Percentiles rank a stretch among this genome's conserved stretches.
phyloP scores from a whole-genome alignment of 352 stramenopile genomes.

The Globisporangium barbulae region DNA sequence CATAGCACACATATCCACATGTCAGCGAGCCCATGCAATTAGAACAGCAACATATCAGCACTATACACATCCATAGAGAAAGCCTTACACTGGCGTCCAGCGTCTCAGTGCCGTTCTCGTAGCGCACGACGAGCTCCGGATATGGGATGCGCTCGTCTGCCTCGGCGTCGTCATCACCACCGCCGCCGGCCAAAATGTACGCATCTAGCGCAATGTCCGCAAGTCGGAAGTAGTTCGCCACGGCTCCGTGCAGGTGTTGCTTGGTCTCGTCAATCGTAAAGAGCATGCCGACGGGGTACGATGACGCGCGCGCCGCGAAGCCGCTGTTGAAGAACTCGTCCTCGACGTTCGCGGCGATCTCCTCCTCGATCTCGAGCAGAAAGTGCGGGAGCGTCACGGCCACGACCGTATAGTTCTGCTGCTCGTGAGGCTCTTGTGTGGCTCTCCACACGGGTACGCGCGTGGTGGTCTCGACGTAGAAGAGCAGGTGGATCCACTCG shows the following conservation, averaged over 20 bases:
- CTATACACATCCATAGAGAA: background rate
- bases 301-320: constrained; percentile 48
- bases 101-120: constrained; percentile 24
- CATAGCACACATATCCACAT: background rate
- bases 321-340: constrained; percentile 58
- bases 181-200: constrained; percentile 36
- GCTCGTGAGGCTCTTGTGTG: too few species aligned
- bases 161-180: background rate
- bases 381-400: constrained; percentile 57
- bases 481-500: constrained; percentile 68
- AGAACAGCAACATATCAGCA: background rate
- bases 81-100: constrained; percentile 20
- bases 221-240: constrained; percentile 62
- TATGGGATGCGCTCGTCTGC: constrained; percentile 21
- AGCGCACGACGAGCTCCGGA: constrained; percentile 49
- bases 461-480: constrained; percentile 53
- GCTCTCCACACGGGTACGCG: constrained; percentile 12
- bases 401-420: constrained; percentile 12
- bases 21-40: background rate
- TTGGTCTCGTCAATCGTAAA: constrained; percentile 74
- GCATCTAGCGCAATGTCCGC: constrained; percentile 48
- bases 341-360: constrained; percentile 60
- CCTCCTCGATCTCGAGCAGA: constrained; percentile 58
- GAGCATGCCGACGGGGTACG: constrained; percentile 54
- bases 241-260: constrained; percentile 58